Evolutionary conservation across 805 yeast genomes (phyloP).

Genomic region (Jamesozyma jinghongensis): DNA sequence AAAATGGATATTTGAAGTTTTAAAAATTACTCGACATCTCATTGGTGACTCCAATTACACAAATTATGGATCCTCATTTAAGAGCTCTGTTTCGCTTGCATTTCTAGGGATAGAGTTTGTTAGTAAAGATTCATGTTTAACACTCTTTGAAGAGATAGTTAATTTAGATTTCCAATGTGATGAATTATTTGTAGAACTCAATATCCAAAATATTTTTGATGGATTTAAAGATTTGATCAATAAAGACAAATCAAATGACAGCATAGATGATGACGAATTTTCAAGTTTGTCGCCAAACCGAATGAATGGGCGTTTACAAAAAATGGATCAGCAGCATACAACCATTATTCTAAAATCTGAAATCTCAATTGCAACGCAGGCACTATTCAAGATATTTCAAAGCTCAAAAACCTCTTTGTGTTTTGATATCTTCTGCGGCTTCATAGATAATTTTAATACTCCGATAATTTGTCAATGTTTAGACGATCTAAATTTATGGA

Average conservation of each 20-base stretch:
- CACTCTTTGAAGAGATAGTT: neutral
- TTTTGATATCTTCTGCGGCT: neutral
- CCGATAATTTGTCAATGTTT: conserved; percentile 2
- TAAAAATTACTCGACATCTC: conserved; percentile 8
- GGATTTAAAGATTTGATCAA: neutral
- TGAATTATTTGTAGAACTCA: neutral
- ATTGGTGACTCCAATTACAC: conserved; percentile 10
- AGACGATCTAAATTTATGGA: conserved; percentile 4
- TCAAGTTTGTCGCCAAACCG: neutral
- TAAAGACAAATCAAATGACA: too few species aligned
- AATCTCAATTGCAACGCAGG: neutral
- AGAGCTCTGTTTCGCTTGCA: conserved; percentile 4
- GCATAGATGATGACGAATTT: neutral
- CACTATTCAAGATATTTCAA: neutral
- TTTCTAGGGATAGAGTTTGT: conserved; percentile 1
- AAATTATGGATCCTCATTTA: conserved; percentile 8
- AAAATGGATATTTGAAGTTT: conserved; percentile 13
- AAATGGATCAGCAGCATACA: too few species aligned
- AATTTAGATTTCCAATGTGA: neutral
- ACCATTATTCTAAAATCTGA: neutral
- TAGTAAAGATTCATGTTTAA: neutral
- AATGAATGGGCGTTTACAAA: too few species aligned
- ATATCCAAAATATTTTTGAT: neutral
- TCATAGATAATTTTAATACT: neutral
- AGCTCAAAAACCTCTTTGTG: neutral